phyloP scores from a whole-genome alignment of 192 early-diverging fungal genomes.

The Lunasporangiospora selenospora region DNA sequence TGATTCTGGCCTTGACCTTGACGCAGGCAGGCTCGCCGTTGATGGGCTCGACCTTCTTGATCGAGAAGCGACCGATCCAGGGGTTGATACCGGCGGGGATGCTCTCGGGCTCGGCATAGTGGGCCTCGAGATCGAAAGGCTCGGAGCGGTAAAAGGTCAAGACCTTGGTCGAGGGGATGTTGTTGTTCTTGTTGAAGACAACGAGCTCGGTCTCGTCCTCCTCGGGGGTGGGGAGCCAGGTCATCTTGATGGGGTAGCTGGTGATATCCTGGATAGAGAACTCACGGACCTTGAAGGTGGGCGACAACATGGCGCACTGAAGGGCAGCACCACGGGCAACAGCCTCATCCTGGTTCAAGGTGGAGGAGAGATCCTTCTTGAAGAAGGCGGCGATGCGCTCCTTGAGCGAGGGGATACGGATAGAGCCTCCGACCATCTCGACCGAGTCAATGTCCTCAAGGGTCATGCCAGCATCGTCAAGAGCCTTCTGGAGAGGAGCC shows the following conservation, averaged over 20 bases:
- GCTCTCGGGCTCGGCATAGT: slow-evolving; percentile 71
- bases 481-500: slow-evolving; percentile 76
- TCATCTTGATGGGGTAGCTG: slow-evolving; percentile 87
- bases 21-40: slow-evolving; percentile 78
- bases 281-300: slow-evolving; percentile 97
- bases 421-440: slow-evolving; percentile 93
- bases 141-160: slow-evolving; percentile 91
- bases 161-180: slow-evolving; percentile 89
- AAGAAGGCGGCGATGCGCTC: slow-evolving; percentile 88
- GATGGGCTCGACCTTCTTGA: slow-evolving; percentile 80
- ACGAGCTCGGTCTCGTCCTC: slow-evolving; percentile 82
- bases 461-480: slow-evolving; percentile 76
- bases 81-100: slow-evolving; percentile 81
- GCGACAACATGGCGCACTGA: slow-evolving; percentile 96
- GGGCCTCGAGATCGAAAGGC: slow-evolving; percentile 83
- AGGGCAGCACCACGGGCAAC: slow-evolving; percentile 95
- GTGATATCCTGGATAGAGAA: slow-evolving; percentile 93
- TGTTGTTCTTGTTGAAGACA: slow-evolving; percentile 87
- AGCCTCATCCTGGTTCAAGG: slow-evolving; percentile 98
- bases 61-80: slow-evolving; percentile 84
- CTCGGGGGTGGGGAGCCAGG: slow-evolving; percentile 83
- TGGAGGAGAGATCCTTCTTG: slow-evolving; percentile 85
- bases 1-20: slow-evolving; percentile 92
- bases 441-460: slow-evolving; percentile 91
- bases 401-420: slow-evolving; percentile 96